These are phyloP conservation scores for Breynia disticha DNA, from an alignment of 441 rosid genomes.

Conservation along the genomic window DNA sequence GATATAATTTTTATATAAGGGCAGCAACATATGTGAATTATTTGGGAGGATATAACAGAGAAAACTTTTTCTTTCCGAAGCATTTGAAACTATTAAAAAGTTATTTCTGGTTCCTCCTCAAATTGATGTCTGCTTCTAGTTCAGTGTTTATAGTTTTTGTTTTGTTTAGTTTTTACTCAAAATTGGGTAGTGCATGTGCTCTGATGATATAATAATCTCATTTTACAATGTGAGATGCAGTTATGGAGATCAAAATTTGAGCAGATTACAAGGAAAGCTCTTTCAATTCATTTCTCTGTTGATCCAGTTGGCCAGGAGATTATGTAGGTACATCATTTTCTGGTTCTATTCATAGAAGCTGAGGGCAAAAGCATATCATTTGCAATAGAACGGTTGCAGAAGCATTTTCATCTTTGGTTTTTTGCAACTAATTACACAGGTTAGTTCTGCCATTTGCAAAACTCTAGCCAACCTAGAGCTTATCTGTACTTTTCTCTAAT, in stretches of 20 bases:
- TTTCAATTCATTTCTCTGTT: conserved; percentile 53
- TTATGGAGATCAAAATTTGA: conserved; percentile 60
- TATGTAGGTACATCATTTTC: conserved; percentile 38
- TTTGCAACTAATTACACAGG: too few species aligned
- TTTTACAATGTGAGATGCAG: conserved; percentile 30
- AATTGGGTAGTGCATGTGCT: not conserved
- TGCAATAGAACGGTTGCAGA: too few species aligned
- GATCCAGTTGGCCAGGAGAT: conserved; percentile 81
- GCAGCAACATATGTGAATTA: not conserved
- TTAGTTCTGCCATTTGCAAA: too few species aligned
- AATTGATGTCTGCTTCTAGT: not conserved
- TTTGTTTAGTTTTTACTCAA: too few species aligned
- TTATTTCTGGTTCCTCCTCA: not conserved
- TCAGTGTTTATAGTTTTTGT: conserved; percentile 2
- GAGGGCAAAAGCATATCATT: not conserved
- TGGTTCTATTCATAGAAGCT: conserved; percentile 5
- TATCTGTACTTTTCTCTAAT: too few species aligned
- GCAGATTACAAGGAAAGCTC: conserved; percentile 34
- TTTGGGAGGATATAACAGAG: not conserved
- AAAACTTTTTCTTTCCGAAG: not conserved
- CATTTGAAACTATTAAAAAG: not conserved
- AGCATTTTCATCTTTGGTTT: too few species aligned
- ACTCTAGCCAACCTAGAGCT: too few species aligned
- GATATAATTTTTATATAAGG: not conserved
- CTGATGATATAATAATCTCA: conserved; percentile 1